A percentile compares a stretch with the other conserved stretches of the same genome.
phyloP scores from a whole-genome alignment of 306 rosid species.

The Prunus mume region DNA sequence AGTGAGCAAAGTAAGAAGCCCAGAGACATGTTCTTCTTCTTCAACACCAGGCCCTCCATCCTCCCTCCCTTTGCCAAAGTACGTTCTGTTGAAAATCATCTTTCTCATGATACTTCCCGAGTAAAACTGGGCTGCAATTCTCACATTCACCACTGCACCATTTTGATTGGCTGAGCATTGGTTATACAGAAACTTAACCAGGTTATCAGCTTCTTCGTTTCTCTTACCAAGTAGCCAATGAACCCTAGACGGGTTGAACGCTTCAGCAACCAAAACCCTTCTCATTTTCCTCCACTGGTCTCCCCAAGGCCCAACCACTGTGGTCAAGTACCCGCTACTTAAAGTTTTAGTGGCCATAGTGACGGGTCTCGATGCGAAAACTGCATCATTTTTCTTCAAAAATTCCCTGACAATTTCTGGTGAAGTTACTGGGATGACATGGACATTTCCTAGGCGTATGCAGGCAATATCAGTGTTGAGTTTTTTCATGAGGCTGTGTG shows the following conservation, averaged over 20 bases:
- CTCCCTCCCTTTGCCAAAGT: slow-evolving; percentile 27
- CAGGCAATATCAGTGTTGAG: slow-evolving; percentile 47
- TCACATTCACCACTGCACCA: neutral
- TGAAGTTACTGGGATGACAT: slow-evolving; percentile 36
- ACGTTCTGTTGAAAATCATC: slow-evolving; percentile 21
- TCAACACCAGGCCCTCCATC: slow-evolving; percentile 46
- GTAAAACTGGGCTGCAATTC: neutral
- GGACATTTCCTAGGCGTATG: slow-evolving; percentile 36
- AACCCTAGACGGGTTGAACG: slow-evolving; percentile 6
- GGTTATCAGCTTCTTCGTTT: slow-evolving; percentile 36
- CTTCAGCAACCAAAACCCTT: slow-evolving; percentile 1
- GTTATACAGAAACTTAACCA: slow-evolving; percentile 27
- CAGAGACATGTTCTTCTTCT: slow-evolving; percentile 37
- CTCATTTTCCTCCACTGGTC: slow-evolving; percentile 15
- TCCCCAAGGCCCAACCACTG: neutral
- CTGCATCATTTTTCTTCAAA: slow-evolving; percentile 38
- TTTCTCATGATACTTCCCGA: neutral
- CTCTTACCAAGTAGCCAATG: slow-evolving; percentile 35
- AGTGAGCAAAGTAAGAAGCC: slow-evolving; percentile 17
- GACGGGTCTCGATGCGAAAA: slow-evolving; percentile 38
- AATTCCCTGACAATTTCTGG: slow-evolving; percentile 36
- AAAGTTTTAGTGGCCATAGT: slow-evolving; percentile 10
- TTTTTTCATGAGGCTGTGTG: slow-evolving; percentile 23
- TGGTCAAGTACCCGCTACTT: slow-evolving; percentile 18
- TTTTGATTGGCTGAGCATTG: neutral